These are phyloP conservation scores for Didymellaceae sp. DNA, from an alignment of 2,329 filamentous ascomycete genomes.

Conservation along the genomic window DNA sequence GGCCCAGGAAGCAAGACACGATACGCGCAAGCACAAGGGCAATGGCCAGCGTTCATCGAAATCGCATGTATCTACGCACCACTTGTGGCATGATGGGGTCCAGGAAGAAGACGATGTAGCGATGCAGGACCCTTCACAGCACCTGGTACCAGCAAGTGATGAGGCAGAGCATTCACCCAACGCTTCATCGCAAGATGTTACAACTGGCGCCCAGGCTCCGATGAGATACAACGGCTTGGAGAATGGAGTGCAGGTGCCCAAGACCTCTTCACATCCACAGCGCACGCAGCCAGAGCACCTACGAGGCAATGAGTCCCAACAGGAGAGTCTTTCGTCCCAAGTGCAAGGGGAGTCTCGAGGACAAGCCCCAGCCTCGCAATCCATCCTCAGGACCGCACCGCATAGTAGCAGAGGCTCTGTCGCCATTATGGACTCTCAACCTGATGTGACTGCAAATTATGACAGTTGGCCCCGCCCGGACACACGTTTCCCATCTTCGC, in stretches of 20 bases:
- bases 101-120: constrained; percentile 35
- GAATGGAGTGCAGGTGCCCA: constrained; percentile 44
- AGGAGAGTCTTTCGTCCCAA: constrained; percentile 28
- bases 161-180: constrained; percentile 41
- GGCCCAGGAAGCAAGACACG: background rate
- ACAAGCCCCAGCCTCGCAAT: constrained; percentile 27
- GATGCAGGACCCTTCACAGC: constrained; percentile 28
- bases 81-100: constrained; percentile 18
- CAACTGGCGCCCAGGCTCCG: constrained; percentile 20
- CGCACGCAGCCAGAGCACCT: constrained; percentile 32
- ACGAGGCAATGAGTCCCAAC: constrained; percentile 27
- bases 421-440: constrained; percentile 56
- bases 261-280: constrained; percentile 47
- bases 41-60: background rate
- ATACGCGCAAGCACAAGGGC: background rate
- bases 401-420: constrained; percentile 46
- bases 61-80: constrained; percentile 3
- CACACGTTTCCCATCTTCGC: constrained; percentile 46
- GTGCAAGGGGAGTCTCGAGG: constrained; percentile 28
- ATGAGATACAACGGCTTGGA: constrained; percentile 24
- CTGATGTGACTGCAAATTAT: constrained; percentile 35
- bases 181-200: constrained; percentile 35
- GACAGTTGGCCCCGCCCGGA: constrained; percentile 34
- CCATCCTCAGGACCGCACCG: constrained; percentile 22
- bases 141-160: constrained; percentile 16